Evolutionary conservation across 805 yeast genomes (phyloP).

Genomic region (Saccharomycopsis babjevae): DNA sequence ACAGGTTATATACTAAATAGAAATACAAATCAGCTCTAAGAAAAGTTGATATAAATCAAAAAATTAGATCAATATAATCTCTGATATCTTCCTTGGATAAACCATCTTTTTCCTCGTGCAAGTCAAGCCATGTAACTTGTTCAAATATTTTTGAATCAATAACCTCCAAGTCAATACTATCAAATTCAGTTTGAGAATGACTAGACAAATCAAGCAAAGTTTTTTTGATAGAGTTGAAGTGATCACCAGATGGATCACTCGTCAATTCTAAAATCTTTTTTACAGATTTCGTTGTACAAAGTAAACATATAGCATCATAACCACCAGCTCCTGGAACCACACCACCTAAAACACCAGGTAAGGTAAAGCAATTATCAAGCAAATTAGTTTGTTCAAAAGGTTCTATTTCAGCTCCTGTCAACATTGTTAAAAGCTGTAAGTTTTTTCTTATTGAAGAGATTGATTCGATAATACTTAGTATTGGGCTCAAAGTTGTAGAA

Average conservation of each 20-base stretch:
- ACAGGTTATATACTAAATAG: too few species aligned
- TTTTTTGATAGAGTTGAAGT: constrained; percentile 11
- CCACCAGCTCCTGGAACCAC: constrained; percentile 99
- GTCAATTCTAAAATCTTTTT: constrained; percentile 26
- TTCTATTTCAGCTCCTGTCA: constrained; percentile 80
- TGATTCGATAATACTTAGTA: constrained; percentile 31
- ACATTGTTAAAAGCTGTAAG: constrained; percentile 49
- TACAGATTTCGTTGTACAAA: constrained; percentile 42
- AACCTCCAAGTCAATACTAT: constrained; percentile 20
- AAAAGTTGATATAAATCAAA: background rate
- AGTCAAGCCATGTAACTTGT: constrained; percentile 56
- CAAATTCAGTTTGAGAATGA: constrained; percentile 16
- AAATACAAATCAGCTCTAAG: too few species aligned
- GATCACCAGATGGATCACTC: background rate
- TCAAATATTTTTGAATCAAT: constrained; percentile 26
- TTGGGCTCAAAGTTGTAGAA: constrained; percentile 19
- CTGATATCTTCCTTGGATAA: constrained; percentile 36
- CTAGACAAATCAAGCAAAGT: background rate
- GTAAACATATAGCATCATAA: constrained; percentile 77
- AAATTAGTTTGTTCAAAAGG: constrained; percentile 67
- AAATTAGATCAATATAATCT: constrained; percentile 9
- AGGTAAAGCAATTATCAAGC: constrained; percentile 43
- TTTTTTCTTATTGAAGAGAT: constrained; percentile 42
- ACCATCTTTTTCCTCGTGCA: constrained; percentile 55
- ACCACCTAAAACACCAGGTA: constrained; percentile 84